phyloP scores from a whole-genome alignment of 768 basidiomycete species.

The Agrocybe pediades region DNA sequence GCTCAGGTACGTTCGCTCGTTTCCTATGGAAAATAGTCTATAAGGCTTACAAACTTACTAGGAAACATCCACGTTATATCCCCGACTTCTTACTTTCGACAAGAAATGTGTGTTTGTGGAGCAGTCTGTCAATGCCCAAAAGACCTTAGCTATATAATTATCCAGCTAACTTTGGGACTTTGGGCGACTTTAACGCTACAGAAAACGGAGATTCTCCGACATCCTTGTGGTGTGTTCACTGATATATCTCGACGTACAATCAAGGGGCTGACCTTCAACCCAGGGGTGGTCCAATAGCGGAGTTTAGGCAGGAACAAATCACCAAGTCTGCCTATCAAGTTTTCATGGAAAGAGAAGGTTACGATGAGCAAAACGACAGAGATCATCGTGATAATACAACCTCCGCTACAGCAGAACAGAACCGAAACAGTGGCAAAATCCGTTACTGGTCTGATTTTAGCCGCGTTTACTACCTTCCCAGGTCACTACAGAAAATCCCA shows the following conservation, averaged over 20 bases:
- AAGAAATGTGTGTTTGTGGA: conserved; percentile 41
- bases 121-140: background rate
- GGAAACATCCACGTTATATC: conserved; percentile 54
- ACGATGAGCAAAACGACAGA: background rate
- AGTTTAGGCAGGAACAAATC: conserved; percentile 56
- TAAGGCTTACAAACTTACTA: conserved; percentile 22
- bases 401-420: background rate
- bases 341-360: conserved; percentile 31
- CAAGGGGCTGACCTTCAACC: conserved; percentile 3
- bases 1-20: conserved; percentile 41
- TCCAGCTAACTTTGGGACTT: conserved; percentile 67
- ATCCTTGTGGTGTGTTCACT: conserved; percentile 13
- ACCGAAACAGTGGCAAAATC: conserved; percentile 28
- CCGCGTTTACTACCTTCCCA: conserved; percentile 64
- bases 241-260: background rate
- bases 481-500: conserved; percentile 64
- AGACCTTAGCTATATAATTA: conserved; percentile 5
- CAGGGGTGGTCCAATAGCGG: conserved; percentile 52
- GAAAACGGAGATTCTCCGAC: conserved; percentile 21
- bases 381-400: background rate
- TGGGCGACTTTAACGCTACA: conserved; percentile 42
- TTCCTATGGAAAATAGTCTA: background rate
- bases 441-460: conserved; percentile 74
- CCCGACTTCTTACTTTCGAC: conserved; percentile 69
- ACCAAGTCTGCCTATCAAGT: conserved; percentile 57